Evolutionary conservation across 148 eudicot genomes (phyloP).

Genomic region (Polygonum aviculare): DNA sequence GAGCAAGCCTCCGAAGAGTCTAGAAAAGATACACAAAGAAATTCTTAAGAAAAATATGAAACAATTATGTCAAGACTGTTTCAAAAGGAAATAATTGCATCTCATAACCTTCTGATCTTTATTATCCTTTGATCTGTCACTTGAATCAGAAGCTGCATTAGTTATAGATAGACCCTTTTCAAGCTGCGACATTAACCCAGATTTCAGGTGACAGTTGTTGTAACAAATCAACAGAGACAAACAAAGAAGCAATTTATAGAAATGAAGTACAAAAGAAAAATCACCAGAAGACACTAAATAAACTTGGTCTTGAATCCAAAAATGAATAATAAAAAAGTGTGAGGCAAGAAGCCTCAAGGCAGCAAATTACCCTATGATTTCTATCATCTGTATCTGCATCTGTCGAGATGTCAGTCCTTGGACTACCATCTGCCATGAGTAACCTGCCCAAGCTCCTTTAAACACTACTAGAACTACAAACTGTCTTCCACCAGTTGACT

Average conservation of each 20-base stretch:
- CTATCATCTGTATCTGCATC: conserved; percentile 50
- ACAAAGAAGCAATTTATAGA: not conserved
- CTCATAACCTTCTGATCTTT: conserved; percentile 43
- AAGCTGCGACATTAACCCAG: conserved; percentile 23
- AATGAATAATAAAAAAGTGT: not conserved
- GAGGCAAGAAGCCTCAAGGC: not conserved
- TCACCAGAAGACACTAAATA: not conserved
- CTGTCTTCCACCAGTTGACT: conserved; percentile 6
- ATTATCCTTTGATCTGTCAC: conserved; percentile 46
- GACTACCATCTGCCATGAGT: conserved; percentile 40
- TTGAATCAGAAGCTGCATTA: conserved; percentile 43
- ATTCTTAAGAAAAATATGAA: not conserved
- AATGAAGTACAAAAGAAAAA: not conserved
- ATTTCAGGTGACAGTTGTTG: not conserved
- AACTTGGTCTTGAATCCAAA: not conserved
- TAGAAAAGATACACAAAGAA: conserved; percentile 12
- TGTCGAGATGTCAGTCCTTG: conserved; percentile 46
- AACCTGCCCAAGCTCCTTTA: conserved; percentile 8
- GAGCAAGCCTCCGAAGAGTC: conserved; percentile 58
- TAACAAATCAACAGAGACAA: not conserved
- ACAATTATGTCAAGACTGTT: not conserved
- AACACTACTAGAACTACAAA: not conserved
- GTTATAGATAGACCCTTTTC: conserved; percentile 19
- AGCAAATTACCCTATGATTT: conserved; percentile 29
- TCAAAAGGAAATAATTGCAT: not conserved